Evolutionary conservation across 2,329 filamentous ascomycete species (phyloP).

Genomic region (Botrytis fabae): DNA sequence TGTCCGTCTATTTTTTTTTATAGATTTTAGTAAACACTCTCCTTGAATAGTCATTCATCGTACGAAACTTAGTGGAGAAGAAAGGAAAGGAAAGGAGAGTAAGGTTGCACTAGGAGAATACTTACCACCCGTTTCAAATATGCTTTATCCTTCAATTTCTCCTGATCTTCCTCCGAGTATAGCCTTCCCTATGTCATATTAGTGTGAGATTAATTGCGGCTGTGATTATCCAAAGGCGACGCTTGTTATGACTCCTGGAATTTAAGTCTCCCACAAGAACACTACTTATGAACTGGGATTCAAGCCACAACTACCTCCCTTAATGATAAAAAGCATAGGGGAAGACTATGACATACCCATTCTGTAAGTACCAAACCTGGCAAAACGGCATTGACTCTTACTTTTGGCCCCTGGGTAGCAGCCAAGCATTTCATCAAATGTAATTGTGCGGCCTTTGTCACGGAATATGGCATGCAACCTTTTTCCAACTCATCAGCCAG

Average conservation of each 20-base stretch:
- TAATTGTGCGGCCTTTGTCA: constrained; percentile 50
- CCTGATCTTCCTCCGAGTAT: constrained; percentile 54
- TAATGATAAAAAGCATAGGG: background rate
- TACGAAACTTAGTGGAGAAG: no score
- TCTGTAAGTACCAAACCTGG: constrained; percentile 66
- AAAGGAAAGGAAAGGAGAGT: background rate
- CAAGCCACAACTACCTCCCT: background rate
- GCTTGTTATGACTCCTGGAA: background rate
- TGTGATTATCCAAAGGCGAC: background rate
- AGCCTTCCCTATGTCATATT: constrained; percentile 45
- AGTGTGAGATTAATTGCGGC: background rate
- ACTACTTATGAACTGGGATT: background rate
- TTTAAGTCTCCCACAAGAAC: background rate
- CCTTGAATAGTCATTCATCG: background rate
- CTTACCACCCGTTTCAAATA: constrained; percentile 56
- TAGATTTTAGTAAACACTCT: background rate
- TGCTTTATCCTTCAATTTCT: constrained; percentile 50
- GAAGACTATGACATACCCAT: constrained; percentile 48
- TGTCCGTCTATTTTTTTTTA: constrained; percentile 43
- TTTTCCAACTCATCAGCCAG: background rate
- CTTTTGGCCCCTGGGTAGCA: constrained; percentile 59
- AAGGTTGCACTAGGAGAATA: constrained; percentile 8
- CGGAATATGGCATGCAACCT: constrained; percentile 40
- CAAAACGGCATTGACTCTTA: constrained; percentile 63
- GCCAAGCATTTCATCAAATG: constrained; percentile 68